Percentiles rank a stretch among this genome's conserved stretches.
Evolutionary conservation across 805 yeast genomes (phyloP).

Genomic region (Cephaloascus albidus): DNA sequence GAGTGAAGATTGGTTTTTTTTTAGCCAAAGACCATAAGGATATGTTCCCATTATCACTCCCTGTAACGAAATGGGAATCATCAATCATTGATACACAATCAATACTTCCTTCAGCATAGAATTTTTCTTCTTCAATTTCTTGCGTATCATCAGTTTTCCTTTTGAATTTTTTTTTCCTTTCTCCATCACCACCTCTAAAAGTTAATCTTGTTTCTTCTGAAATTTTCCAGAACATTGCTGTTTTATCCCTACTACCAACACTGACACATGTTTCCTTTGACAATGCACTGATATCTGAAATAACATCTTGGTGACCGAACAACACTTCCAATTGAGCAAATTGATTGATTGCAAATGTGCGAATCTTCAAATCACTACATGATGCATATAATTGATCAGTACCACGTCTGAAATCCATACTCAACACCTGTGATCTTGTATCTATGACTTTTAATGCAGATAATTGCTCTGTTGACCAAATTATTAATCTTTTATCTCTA

Average conservation of each 20-base stretch:
- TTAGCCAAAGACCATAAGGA: constrained; percentile 86
- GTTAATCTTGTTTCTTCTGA: constrained; percentile 92
- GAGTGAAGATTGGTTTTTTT: constrained; percentile 73
- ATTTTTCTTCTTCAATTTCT: constrained; percentile 13
- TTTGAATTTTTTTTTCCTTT: constrained; percentile 26
- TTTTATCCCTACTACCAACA: constrained; percentile 90
- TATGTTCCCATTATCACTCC: constrained; percentile 88
- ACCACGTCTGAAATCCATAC: constrained; percentile 69
- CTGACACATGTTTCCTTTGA: constrained; percentile 88
- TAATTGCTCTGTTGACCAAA: constrained; percentile 80
- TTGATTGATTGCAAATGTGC: constrained; percentile 81
- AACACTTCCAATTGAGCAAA: constrained; percentile 82
- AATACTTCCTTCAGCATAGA: constrained; percentile 74
- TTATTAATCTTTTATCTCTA: constrained; percentile 64
- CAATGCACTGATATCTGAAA: constrained; percentile 73
- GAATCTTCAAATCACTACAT: constrained; percentile 83
- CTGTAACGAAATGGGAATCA: constrained; percentile 87
- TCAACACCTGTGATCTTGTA: constrained; percentile 64
- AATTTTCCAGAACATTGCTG: constrained; percentile 95
- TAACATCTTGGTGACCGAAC: constrained; percentile 92
- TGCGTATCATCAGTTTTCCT: constrained; percentile 13
- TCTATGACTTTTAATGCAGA: constrained; percentile 71
- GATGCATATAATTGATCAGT: constrained; percentile 86
- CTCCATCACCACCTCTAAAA: constrained; percentile 81
- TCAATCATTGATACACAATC: constrained; percentile 89